These are phyloP conservation scores for Plasmodium billcollinsi DNA, from an alignment of 169 alveolate species.

Conservation along the genomic window DNA sequence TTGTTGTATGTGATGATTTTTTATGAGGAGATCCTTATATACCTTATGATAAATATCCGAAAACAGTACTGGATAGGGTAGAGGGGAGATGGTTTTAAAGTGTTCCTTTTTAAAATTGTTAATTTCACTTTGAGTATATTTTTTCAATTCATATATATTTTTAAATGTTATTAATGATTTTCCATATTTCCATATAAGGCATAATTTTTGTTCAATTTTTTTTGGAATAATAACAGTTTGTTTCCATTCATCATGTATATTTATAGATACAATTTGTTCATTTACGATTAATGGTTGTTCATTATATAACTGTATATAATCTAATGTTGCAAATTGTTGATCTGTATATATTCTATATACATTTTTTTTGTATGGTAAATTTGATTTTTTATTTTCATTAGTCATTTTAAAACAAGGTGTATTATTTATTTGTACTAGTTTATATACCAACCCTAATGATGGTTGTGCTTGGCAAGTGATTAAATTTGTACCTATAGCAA, in stretches of 20 bases:
- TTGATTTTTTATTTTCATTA: slow-evolving; percentile 89
- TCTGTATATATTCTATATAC: slow-evolving; percentile 85
- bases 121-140: slow-evolving; percentile 34
- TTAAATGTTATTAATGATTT: slow-evolving; percentile 40
- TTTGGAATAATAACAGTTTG: slow-evolving; percentile 23
- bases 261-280: slow-evolving; percentile 15
- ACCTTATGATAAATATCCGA: slow-evolving; percentile 23
- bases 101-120: slow-evolving; percentile 42
- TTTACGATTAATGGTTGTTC: slow-evolving; percentile 34
- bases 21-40: slow-evolving; percentile 32
- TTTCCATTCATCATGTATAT: slow-evolving; percentile 28
- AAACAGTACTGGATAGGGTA: slow-evolving; percentile 25
- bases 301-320: slow-evolving; percentile 73
- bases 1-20: not conserved
- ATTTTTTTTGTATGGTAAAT: slow-evolving; percentile 90
- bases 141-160: slow-evolving; percentile 34
- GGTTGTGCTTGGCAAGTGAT: slow-evolving; percentile 95
- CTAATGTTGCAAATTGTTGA: slow-evolving; percentile 79
- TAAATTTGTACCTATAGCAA: slow-evolving; percentile 94
- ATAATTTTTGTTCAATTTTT: slow-evolving; percentile 51
- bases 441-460: slow-evolving; percentile 93
- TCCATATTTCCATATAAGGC: slow-evolving; percentile 53
- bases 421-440: slow-evolving; percentile 90
- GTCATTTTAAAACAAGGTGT: slow-evolving; percentile 91
- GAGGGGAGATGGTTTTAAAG: slow-evolving; percentile 1